Base-by-base conservation (phyloP, 192 early-diverging fungal genomes). In the Phycomyces nitens region DNA sequence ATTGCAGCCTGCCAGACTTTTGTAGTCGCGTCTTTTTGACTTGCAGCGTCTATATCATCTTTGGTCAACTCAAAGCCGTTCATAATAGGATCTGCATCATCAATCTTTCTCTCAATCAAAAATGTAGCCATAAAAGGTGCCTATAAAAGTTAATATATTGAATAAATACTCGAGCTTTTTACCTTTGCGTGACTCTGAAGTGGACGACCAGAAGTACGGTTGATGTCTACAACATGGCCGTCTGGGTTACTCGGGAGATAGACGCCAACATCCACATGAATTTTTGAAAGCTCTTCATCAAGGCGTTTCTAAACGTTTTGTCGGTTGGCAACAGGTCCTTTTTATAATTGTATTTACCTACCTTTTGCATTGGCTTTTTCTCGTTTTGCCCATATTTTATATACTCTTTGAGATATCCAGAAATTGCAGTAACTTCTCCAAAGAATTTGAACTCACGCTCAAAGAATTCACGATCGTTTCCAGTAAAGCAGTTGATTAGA, bases 71-170 rank as follows among this genome's bases (percentile, higher is more conserved):
- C 49, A 5, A 34, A 34, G 29, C 29, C 29, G 7, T 7, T 34
- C 29, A 34, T 5, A 34, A 84, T 65, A 47, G 84, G 74, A 22
- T 86, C 86, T 1, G 82, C 82, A 10, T 74, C 75, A 26, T 75
- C 77, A 12, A 60, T 66, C 6, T 77, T 78, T 72, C 83, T 86
- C 43, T 86, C 80, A 27, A 97, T 86, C 62, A 93, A 81, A 72
- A 99, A 99, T 0, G 96, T 97, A 22, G 96, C 96, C 94, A 99
- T 93, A 76, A 98, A 99, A 15, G 97, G 97, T 5, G 97, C 95
- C 83, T 66, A 50, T 29, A 39, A 42, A 51, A 21, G 14, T 29
- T 41, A 26, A 60, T 18, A 27, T 5, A 0, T 18, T 53, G 11
- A 11, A 58, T 2, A 12, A 14, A 11, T 4, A 23, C 42, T 18